phyloP scores from a whole-genome alignment of 768 basidiomycete species.

The Dictyophora rubrovolvata region DNA sequence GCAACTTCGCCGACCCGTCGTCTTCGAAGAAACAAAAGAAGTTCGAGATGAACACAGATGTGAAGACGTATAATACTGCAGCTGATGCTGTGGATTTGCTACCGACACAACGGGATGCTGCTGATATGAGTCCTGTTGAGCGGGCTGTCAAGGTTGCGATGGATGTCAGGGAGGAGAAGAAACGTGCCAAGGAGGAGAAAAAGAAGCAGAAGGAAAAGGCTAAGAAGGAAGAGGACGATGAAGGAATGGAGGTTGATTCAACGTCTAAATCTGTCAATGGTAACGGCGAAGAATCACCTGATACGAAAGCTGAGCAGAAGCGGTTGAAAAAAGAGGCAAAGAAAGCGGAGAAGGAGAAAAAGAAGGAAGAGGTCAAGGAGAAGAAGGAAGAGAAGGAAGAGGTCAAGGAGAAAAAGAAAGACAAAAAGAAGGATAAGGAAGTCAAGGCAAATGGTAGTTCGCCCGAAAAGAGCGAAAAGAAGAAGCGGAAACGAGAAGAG shows the following conservation, averaged over 20 bases:
- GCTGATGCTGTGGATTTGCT: slow-evolving; percentile 79
- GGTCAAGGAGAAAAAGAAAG: slow-evolving; percentile 20
- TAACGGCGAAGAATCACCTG: slow-evolving; percentile 22
- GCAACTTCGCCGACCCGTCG: slow-evolving; percentile 43
- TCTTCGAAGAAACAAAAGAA: slow-evolving; percentile 60
- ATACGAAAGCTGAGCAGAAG: slow-evolving; percentile 41
- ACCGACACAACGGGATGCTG: slow-evolving; percentile 64
- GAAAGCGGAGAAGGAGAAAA: slow-evolving; percentile 60
- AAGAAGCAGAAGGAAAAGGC: slow-evolving; percentile 24
- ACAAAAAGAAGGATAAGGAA: slow-evolving; percentile 12
- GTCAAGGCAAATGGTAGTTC: slow-evolving; percentile 4
- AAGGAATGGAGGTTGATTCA: slow-evolving; percentile 29
- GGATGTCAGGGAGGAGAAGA: slow-evolving; percentile 85
- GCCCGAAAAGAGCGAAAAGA: background rate
- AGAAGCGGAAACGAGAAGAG: slow-evolving; percentile 10
- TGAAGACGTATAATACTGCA: slow-evolving; percentile 75
- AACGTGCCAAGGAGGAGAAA: slow-evolving; percentile 66
- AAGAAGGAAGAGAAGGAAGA: slow-evolving; percentile 17
- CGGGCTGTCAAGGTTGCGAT: slow-evolving; percentile 61
- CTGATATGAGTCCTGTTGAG: slow-evolving; percentile 31
- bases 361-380: slow-evolving; percentile 24
- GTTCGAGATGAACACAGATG: slow-evolving; percentile 74
- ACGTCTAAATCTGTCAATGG: slow-evolving; percentile 22
- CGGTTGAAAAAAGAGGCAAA: slow-evolving; percentile 62
- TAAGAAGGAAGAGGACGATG: slow-evolving; percentile 37